Conservation (phyloP, 1,284 basidiomycete species). For the Anthracocystis panici-leucophaei region DNA sequence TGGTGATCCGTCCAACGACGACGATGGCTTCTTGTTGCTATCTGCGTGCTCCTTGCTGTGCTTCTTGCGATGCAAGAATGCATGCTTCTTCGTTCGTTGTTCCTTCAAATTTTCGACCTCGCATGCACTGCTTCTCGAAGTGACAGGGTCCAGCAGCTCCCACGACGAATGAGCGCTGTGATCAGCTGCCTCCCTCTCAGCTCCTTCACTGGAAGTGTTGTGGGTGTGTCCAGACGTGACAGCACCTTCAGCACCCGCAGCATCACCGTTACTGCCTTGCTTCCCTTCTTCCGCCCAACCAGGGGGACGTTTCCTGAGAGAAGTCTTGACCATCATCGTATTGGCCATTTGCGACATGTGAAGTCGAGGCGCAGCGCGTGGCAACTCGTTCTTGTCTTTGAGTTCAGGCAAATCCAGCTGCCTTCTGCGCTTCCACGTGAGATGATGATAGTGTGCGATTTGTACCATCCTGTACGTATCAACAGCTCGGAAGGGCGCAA, state of each 20-base stretch:
- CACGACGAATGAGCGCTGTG: slow-evolving; percentile 13
- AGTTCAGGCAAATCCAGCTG: slow-evolving; percentile 58
- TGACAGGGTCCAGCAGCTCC: slow-evolving; percentile 20
- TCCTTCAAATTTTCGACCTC: slow-evolving; percentile 39
- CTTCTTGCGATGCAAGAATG: slow-evolving; percentile 28
- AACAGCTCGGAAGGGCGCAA: slow-evolving; percentile 66
- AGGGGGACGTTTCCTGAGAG: slow-evolving; percentile 5
- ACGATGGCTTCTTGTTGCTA: not conserved
- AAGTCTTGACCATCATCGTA: slow-evolving; percentile 37
- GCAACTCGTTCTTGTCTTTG: slow-evolving; percentile 64
- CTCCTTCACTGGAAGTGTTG: not conserved
- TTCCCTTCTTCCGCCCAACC: not conserved
- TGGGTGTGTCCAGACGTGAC: slow-evolving; percentile 1
- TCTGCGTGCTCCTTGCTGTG: slow-evolving; percentile 3
- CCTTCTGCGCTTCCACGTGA: slow-evolving; percentile 60
- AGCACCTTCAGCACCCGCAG: slow-evolving; percentile 5
- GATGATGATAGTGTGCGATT: slow-evolving; percentile 65
- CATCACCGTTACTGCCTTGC: not conserved
- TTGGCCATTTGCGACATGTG: slow-evolving; percentile 35
- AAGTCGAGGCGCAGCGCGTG: slow-evolving; percentile 39
- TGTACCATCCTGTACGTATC: slow-evolving; percentile 67
- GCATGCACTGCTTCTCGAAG: slow-evolving; percentile 29
- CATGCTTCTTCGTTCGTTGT: slow-evolving; percentile 18
- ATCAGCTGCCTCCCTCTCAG: not conserved
- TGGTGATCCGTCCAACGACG: not conserved